Evolutionary conservation across 202 grass and related monocot genomes (phyloP).

Genomic region (Alloteropsis angusta): DNA sequence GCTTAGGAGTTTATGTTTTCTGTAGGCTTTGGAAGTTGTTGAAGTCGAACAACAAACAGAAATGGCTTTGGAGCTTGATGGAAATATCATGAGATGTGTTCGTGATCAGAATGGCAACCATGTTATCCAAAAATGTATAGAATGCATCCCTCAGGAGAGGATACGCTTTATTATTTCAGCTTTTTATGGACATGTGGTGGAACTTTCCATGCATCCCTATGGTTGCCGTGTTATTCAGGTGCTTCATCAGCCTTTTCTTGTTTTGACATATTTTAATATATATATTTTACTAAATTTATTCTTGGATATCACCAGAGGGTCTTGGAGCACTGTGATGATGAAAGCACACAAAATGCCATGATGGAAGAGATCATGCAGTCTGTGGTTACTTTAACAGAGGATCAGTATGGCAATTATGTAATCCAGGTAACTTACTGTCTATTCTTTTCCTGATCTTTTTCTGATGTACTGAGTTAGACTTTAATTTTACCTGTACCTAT

Average conservation of each 20-base stretch:
- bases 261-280: not conserved
- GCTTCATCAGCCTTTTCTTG: not conserved
- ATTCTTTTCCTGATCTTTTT: no score
- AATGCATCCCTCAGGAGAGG: slow-evolving; percentile 76
- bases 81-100: slow-evolving; percentile 79
- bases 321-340: slow-evolving; percentile 85
- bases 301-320: slow-evolving; percentile 59
- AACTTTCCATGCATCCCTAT: slow-evolving; percentile 93
- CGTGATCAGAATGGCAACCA: slow-evolving; percentile 98
- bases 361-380: slow-evolving; percentile 90
- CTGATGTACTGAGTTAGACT: not conserved
- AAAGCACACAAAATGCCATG: slow-evolving; percentile 76
- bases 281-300: slow-evolving; percentile 10
- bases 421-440: slow-evolving; percentile 66
- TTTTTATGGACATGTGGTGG: slow-evolving; percentile 79
- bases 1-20: slow-evolving; percentile 14
- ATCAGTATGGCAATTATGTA: slow-evolving; percentile 99
- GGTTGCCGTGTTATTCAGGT: slow-evolving; percentile 99
- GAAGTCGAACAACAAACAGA: slow-evolving; percentile 75
- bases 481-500: not conserved
- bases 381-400: slow-evolving; percentile 70
- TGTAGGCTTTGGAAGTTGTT: slow-evolving; percentile 90
- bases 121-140: slow-evolving; percentile 96
- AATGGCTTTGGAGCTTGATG: slow-evolving; percentile 84
- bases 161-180: slow-evolving; percentile 76